Evolutionary conservation across 306 rosid species (phyloP).

Genomic region (Trifolium repens): DNA sequence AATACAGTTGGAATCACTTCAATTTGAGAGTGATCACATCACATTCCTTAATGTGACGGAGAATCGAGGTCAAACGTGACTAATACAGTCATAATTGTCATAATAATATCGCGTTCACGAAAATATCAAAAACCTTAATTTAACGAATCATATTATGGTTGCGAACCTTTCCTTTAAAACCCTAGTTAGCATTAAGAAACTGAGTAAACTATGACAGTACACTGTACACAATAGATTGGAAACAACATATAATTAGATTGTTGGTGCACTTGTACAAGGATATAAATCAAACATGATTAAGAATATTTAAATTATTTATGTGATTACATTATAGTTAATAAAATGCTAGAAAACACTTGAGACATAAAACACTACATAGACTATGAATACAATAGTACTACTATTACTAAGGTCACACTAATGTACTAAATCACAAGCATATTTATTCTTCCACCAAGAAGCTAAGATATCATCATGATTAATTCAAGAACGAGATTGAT

Average conservation of each 20-base stretch:
- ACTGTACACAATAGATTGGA: not conserved
- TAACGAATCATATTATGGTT: not conserved
- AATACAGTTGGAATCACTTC: no score
- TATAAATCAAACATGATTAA: slow-evolving; percentile 63
- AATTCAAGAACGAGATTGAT: slow-evolving; percentile 41
- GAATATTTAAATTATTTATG: slow-evolving; percentile 48
- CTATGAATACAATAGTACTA: slow-evolving; percentile 35
- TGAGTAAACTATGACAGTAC: not conserved
- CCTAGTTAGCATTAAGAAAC: not conserved
- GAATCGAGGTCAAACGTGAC: not conserved
- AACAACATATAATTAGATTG: not conserved
- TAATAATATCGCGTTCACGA: not conserved
- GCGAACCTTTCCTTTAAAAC: not conserved
- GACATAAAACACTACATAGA: slow-evolving; percentile 46
- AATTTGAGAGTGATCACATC: not conserved
- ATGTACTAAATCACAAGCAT: slow-evolving; percentile 51
- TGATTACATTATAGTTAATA: slow-evolving; percentile 62
- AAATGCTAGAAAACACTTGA: slow-evolving; percentile 60
- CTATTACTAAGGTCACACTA: slow-evolving; percentile 41
- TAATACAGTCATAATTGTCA: not conserved
- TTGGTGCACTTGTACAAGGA: slow-evolving; percentile 9
- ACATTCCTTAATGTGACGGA: not conserved
- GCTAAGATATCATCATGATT: slow-evolving; percentile 25
- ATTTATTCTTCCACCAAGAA: slow-evolving; percentile 61
- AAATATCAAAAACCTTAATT: not conserved